Conservation (phyloP, 139 green algal species). For the Haematococcus lacustris region DNA sequence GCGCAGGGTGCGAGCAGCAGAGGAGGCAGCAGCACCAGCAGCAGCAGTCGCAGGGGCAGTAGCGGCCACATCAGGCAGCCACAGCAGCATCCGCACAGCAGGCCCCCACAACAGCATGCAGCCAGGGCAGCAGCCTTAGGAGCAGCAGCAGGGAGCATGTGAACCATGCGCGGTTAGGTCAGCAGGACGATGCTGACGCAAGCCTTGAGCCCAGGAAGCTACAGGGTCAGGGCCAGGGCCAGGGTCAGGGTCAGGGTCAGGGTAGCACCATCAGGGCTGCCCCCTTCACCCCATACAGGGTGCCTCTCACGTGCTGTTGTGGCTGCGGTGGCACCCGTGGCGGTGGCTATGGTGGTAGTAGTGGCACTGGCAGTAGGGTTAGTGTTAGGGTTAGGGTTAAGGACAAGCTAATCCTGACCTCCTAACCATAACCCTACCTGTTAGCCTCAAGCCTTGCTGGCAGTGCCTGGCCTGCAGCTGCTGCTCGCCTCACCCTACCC, state of each 20-base stretch:
- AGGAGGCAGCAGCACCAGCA: too few species aligned
- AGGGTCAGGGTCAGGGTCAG: background rate
- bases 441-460: too few species aligned
- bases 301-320: too few species aligned
- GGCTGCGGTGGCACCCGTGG: too few species aligned
- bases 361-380: background rate
- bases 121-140: background rate
- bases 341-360: background rate
- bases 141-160: background rate
- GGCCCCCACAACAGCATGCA: background rate
- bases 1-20: background rate
- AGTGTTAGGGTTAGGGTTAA: background rate
- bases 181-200: too few species aligned
- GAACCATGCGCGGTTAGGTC: too few species aligned
- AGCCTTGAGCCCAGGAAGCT: too few species aligned
- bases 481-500: background rate
- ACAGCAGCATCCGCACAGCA: background rate
- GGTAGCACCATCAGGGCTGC: too few species aligned
- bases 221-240: background rate
- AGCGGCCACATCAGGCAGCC: background rate
- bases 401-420: background rate
- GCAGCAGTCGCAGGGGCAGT: too few species aligned
- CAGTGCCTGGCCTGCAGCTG: background rate
- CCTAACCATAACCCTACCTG: background rate
- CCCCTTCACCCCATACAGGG: too few species aligned